A percentile compares a stretch with the other conserved stretches of the same genome.
Conservation (phyloP, 1,139 yeast species). For the Pichiaceae sp. region DNA sequence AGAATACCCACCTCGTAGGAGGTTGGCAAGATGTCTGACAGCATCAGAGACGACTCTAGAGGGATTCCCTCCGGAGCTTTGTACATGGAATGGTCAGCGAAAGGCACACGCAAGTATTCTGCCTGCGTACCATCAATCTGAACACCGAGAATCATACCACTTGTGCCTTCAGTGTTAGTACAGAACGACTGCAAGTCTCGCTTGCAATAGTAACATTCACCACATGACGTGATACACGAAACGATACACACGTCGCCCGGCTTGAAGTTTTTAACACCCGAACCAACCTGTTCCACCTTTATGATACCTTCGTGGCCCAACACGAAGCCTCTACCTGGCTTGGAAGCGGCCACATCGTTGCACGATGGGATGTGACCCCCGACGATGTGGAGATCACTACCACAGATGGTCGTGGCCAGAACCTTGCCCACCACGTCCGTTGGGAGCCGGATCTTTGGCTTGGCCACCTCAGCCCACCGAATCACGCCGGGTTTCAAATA, state of each 20-base stretch:
- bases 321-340: slow-evolving; percentile 10
- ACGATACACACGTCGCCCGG: slow-evolving; percentile 35
- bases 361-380: slow-evolving; percentile 38
- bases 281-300: slow-evolving; percentile 29
- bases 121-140: slow-evolving; percentile 31
- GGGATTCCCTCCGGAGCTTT: slow-evolving; percentile 23
- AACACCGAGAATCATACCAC: slow-evolving; percentile 37
- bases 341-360: slow-evolving; percentile 17
- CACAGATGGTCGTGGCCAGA: slow-evolving; percentile 34
- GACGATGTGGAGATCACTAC: slow-evolving; percentile 35
- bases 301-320: slow-evolving; percentile 49
- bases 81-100: slow-evolving; percentile 28
- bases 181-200: slow-evolving; percentile 30
- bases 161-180: slow-evolving; percentile 17
- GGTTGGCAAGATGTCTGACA: slow-evolving; percentile 33
- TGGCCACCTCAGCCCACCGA: slow-evolving; percentile 26
- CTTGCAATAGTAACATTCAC: slow-evolving; percentile 39
- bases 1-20: slow-evolving; percentile 35
- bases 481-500: slow-evolving; percentile 29
- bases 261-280: slow-evolving; percentile 26
- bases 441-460: slow-evolving; percentile 25
- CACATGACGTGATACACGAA: slow-evolving; percentile 40
- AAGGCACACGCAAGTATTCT: slow-evolving; percentile 33
- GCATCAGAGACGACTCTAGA: slow-evolving; percentile 29
- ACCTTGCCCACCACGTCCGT: slow-evolving; percentile 34